phyloP scores from a whole-genome alignment of 495 filamentous ascomycete genomes.

The Neurospora sp. region DNA sequence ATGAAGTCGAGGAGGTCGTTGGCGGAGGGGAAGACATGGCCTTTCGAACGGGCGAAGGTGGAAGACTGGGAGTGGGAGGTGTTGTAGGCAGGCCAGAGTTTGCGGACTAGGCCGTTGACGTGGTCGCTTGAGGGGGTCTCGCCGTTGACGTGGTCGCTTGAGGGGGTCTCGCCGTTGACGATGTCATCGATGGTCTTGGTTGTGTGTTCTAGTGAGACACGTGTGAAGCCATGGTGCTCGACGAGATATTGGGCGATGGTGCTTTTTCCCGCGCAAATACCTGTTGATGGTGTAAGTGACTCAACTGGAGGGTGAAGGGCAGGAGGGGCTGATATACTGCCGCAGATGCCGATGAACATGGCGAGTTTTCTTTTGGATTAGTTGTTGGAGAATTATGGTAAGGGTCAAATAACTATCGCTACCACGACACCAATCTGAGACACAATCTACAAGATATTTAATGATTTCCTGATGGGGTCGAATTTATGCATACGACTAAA shows the following conservation, averaged over 20 bases:
- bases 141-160: neutral
- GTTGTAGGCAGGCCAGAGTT: neutral
- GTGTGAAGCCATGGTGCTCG: slow-evolving; percentile 62
- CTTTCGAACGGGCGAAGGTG: slow-evolving; percentile 6
- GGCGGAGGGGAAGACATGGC: slow-evolving; percentile 43
- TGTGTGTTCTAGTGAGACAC: slow-evolving; percentile 32
- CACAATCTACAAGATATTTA: neutral
- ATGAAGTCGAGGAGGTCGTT: slow-evolving; percentile 69
- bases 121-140: neutral
- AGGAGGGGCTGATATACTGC: slow-evolving; percentile 46
- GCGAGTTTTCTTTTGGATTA: slow-evolving; percentile 2
- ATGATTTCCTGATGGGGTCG: neutral
- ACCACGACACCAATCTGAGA: neutral
- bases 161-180: neutral
- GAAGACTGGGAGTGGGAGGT: slow-evolving; percentile 1
- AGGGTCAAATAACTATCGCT: neutral
- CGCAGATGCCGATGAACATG: slow-evolving; percentile 93
- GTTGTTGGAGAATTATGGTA: neutral
- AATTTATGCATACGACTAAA: no score
- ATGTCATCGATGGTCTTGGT: slow-evolving; percentile 6
- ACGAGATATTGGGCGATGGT: slow-evolving; percentile 77
- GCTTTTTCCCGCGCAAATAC: slow-evolving; percentile 82
- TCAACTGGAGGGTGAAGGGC: slow-evolving; percentile 4
- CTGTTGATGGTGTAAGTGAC: slow-evolving; percentile 33
- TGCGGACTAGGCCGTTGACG: neutral